Percentiles rank a stretch among this genome's conserved stretches.
phyloP scores from a whole-genome alignment of 2,329 filamentous ascomycete species.

The Didymella exigua region DNA sequence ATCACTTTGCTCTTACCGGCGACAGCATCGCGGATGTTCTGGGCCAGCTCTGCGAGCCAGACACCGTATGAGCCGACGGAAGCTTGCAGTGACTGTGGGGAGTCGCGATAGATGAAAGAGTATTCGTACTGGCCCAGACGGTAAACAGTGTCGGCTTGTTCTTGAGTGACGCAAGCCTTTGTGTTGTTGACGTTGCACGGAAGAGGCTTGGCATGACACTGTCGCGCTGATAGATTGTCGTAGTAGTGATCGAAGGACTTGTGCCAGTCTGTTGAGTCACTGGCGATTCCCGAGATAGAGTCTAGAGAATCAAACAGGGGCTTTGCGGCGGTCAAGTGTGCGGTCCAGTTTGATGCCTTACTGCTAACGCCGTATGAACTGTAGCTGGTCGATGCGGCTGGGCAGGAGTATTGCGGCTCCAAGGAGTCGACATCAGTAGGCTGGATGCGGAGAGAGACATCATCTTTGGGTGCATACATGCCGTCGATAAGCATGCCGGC shows the following conservation, averaged over 20 bases:
- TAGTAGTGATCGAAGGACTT: slow-evolving; percentile 80
- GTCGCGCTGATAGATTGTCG: slow-evolving; percentile 78
- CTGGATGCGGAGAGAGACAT: slow-evolving; percentile 53
- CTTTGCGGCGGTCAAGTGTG: slow-evolving; percentile 64
- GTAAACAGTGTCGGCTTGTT: slow-evolving; percentile 71
- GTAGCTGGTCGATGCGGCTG: slow-evolving; percentile 55
- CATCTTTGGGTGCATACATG: slow-evolving; percentile 55
- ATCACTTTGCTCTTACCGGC: slow-evolving; percentile 43
- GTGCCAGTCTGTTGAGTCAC: slow-evolving; percentile 67
- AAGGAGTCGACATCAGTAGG: slow-evolving; percentile 69
- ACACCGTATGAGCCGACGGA: slow-evolving; percentile 70
- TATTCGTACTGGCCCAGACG: slow-evolving; percentile 82
- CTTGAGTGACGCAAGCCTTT: slow-evolving; percentile 65
- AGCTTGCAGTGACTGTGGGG: slow-evolving; percentile 65
- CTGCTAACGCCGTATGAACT: slow-evolving; percentile 54
- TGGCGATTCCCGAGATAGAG: slow-evolving; percentile 67
- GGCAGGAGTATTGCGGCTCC: slow-evolving; percentile 74
- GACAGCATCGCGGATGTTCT: slow-evolving; percentile 62
- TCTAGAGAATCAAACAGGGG: slow-evolving; percentile 67
- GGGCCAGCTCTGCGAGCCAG: slow-evolving; percentile 73
- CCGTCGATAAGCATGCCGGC: slow-evolving; percentile 75
- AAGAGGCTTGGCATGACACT: slow-evolving; percentile 75
- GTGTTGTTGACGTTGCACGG: slow-evolving; percentile 66
- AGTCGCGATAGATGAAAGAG: slow-evolving; percentile 75
- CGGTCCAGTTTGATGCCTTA: slow-evolving; percentile 60